These are phyloP conservation scores for Penicillium waksmanii DNA, from an alignment of 495 filamentous ascomycete species.

Conservation along the genomic window DNA sequence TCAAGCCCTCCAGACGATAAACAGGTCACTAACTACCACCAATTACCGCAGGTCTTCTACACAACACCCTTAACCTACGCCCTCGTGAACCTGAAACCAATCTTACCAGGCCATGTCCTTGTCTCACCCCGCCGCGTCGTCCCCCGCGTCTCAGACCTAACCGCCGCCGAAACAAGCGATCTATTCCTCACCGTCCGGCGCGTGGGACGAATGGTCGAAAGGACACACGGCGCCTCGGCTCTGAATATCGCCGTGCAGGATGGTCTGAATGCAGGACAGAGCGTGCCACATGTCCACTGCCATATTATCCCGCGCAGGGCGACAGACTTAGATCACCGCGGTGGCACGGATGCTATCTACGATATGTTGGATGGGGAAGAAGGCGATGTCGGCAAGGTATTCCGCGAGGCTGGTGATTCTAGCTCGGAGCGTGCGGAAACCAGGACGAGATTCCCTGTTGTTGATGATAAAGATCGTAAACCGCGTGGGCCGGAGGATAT, in stretches of 20 bases:
- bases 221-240: constrained; percentile 65
- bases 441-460: constrained; percentile 54
- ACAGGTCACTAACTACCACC: background rate
- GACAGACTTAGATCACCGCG: constrained; percentile 55
- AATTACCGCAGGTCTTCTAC: constrained; percentile 71
- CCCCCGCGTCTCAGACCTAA: constrained; percentile 75
- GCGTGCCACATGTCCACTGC: constrained; percentile 87
- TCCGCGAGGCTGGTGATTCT: constrained; percentile 23
- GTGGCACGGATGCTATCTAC: constrained; percentile 71
- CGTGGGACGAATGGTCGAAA: constrained; percentile 76
- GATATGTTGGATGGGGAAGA: constrained; percentile 81
- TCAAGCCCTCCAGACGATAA: too few relatives aligned
- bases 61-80: constrained; percentile 76
- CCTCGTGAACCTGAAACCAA: constrained; percentile 91
- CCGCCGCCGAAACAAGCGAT: constrained; percentile 73
- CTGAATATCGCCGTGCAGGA: constrained; percentile 96
- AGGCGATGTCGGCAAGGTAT: constrained; percentile 71
- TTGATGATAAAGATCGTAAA: constrained; percentile 70
- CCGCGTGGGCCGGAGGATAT: constrained; percentile 76
- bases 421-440: constrained; percentile 15
- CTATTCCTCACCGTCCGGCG: constrained; percentile 83
- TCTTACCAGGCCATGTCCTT: constrained; percentile 92
- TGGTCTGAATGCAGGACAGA: constrained; percentile 85
- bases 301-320: constrained; percentile 84
- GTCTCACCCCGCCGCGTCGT: constrained; percentile 64